Evolutionary conservation across 2,329 filamentous ascomycete species (phyloP), one percentile per base, ranked within the genome.

Genomic region (Aspergillus sp.): DNA sequence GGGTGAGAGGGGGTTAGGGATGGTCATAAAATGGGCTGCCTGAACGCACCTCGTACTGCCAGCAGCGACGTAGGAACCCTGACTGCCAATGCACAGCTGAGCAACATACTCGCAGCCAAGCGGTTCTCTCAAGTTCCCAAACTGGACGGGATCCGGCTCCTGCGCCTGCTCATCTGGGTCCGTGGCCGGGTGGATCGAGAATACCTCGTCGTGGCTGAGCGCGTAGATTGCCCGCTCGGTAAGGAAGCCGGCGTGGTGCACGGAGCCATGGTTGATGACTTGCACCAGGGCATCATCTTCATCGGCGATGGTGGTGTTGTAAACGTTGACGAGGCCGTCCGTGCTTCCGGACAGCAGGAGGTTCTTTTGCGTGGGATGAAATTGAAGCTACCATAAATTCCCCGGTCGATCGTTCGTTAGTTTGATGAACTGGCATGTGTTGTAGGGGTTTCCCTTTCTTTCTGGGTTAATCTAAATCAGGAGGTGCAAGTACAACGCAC

Each of bases 201-300:
- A 80, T 22, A 81, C 81, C 68, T 88, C 86, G 63, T 88, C 86
- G 4, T 86, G 86, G 58, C 85, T 86, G 9, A 88, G 76, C 5
- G 84, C 84, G 64, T 83, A 87, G 55, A 86, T 80, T 46, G 81
- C 76, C 39, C 75, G 71, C 5, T 79, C 72, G 14, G 78, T 81
- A 24, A 88, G 74, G 71, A 87, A 87, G 2, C 84, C 85, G 22
- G 85, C 83, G 64, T 84, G 84, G 63, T 87, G 85, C 53, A 88
- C 81, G 7, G 86, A 87, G 52, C 82, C 77, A 65, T 87, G 85
- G 68, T 87, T 88, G 69, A 87, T 81, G 32, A 87, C 84, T 67
- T 87, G 85, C 54, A 85, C 77, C 31, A 88, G 73, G 2, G 85
- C 85, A 54, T 88, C 86, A 56, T 88, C 85, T 71, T 88, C 86